Conservation (phyloP, 2,329 filamentous ascomycete species). For the Alternaria ventricosa region DNA sequence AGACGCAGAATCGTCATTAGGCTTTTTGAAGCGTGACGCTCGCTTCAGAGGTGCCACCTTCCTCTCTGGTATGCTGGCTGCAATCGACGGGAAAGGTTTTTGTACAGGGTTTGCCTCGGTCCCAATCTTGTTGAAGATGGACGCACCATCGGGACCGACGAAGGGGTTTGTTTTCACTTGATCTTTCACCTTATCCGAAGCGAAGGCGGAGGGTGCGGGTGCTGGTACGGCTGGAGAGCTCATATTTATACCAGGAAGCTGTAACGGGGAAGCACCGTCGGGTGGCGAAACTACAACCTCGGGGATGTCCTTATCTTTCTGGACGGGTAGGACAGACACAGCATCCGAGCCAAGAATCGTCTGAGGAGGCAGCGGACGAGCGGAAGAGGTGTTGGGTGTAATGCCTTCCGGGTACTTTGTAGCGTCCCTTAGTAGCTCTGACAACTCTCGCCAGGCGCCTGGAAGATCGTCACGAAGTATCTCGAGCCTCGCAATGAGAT, state of each 20-base stretch:
- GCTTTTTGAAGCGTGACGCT: neutral
- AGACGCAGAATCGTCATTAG: neutral
- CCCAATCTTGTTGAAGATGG: neutral
- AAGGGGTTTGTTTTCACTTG: neutral
- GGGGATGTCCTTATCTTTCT: neutral
- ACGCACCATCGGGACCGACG: neutral
- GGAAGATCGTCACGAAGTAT: neutral
- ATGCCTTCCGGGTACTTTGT: neutral
- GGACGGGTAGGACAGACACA: neutral
- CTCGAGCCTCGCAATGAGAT: neutral
- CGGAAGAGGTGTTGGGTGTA: neutral
- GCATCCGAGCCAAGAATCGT: neutral
- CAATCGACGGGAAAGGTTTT: neutral
- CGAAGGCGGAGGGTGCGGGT: too few species aligned
- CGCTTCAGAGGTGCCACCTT: neutral
- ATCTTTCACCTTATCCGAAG: too few species aligned
- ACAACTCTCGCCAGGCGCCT: neutral
- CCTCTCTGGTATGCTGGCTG: neutral
- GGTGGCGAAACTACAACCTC: neutral
- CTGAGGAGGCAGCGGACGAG: neutral
- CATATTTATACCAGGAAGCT: neutral
- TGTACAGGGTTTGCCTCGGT: neutral
- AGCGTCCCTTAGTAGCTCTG: neutral
- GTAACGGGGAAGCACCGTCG: accelerated
- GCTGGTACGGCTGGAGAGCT: neutral